These are phyloP conservation scores for Lepiota venenata DNA, from an alignment of 768 basidiomycete genomes.

Conservation along the genomic window DNA sequence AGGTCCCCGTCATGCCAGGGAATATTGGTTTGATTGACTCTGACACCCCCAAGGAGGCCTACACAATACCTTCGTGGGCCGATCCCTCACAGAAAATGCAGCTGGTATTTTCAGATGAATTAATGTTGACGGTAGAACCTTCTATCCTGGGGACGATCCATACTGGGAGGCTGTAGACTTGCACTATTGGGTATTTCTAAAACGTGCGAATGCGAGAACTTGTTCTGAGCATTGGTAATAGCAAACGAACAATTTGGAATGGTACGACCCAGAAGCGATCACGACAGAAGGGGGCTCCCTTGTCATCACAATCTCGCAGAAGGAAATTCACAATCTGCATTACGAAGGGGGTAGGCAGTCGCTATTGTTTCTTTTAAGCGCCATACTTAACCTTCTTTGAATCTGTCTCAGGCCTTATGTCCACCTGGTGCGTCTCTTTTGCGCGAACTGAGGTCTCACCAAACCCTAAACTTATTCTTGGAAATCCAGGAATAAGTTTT, in stretches of 20 bases:
- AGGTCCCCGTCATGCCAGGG: constrained; percentile 61
- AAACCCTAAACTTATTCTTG: constrained; percentile 24
- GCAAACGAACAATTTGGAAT: constrained; percentile 69
- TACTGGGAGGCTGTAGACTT: constrained; percentile 82
- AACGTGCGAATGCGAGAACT: neutral
- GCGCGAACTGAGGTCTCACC: constrained; percentile 16
- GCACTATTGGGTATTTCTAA: constrained; percentile 62
- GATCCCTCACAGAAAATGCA: constrained; percentile 47
- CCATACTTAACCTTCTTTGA: neutral
- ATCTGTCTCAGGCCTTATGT: constrained; percentile 36
- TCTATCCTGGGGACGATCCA: constrained; percentile 82
- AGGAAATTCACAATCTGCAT: constrained; percentile 62
- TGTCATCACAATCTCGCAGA: constrained; percentile 65
- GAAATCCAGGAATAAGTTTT: constrained; percentile 74
- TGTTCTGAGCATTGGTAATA: constrained; percentile 16
- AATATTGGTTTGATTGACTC: constrained; percentile 52
- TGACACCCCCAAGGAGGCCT: constrained; percentile 52
- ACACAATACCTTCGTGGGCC: constrained; percentile 52
- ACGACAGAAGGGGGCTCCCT: constrained; percentile 72
- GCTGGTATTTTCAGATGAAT: constrained; percentile 79
- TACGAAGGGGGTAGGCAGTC: constrained; percentile 58
- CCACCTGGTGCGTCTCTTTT: constrained; percentile 33
- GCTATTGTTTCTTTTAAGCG: constrained; percentile 20
- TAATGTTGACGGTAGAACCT: constrained; percentile 64
- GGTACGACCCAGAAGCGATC: constrained; percentile 84